Evolutionary conservation across 257 asterid genomes (phyloP).

Genomic region (Solanum pimpinellifolium): DNA sequence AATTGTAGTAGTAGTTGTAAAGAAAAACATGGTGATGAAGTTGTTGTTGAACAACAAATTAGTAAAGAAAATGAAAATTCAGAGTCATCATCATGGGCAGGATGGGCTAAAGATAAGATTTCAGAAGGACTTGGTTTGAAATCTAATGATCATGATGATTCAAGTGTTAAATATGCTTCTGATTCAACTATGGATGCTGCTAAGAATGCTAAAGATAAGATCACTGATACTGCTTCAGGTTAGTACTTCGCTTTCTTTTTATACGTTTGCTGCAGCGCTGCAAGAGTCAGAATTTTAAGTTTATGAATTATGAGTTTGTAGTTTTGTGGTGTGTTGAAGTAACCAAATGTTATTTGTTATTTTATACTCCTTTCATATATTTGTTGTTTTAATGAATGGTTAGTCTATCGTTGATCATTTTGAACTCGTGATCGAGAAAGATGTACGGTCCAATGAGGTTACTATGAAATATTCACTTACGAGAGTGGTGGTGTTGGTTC

Average conservation of each 20-base stretch:
- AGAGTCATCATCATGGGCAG: conserved; percentile 45
- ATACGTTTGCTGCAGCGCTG: too few relatives aligned
- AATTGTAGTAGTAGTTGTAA: not conserved
- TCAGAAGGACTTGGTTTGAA: conserved; percentile 31
- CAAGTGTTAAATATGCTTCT: not conserved
- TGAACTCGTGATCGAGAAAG: too few relatives aligned
- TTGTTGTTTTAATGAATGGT: too few relatives aligned
- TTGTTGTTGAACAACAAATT: not conserved
- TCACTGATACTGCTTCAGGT: conserved; percentile 25
- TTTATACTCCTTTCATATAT: too few relatives aligned
- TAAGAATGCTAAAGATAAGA: conserved; percentile 12
- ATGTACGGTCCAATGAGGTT: too few relatives aligned
- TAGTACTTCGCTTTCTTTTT: not conserved
- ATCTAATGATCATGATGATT: not conserved
- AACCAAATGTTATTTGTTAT: too few relatives aligned
- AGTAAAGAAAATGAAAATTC: conserved; percentile 12
- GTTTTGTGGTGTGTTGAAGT: too few relatives aligned
- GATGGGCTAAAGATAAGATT: conserved; percentile 54
- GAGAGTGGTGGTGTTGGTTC: too few relatives aligned
- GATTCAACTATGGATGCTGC: conserved; percentile 19
- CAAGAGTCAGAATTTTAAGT: too few relatives aligned
- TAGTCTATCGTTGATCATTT: too few relatives aligned
- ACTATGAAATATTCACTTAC: too few relatives aligned
- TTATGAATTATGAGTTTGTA: too few relatives aligned
- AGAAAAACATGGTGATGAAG: not conserved